Conservation (phyloP, 805 yeast genomes). For the Wickerhamiella australiensis region DNA sequence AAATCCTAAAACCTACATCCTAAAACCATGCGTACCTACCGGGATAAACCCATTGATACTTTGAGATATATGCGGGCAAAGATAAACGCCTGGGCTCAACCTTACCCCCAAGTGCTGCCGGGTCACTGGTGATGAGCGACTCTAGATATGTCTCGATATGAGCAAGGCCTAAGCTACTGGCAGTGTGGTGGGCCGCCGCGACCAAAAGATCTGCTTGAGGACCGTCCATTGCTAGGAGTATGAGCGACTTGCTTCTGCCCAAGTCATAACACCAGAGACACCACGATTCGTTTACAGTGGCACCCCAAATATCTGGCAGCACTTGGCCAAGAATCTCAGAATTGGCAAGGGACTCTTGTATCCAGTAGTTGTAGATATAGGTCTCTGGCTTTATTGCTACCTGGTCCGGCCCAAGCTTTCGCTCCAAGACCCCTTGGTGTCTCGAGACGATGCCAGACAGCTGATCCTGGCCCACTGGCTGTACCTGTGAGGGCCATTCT, state of each 20-base stretch:
- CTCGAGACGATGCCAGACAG: background rate
- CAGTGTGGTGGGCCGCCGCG: background rate
- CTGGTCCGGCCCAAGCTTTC: background rate
- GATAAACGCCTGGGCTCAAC: background rate
- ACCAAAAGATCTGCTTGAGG: background rate
- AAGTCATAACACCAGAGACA: constrained; percentile 1
- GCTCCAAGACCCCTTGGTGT: background rate
- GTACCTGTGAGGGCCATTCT: constrained; percentile 8
- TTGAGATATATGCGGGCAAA: constrained; percentile 9
- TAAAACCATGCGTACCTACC: constrained; percentile 11
- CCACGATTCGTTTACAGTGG: background rate
- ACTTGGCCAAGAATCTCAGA: background rate
- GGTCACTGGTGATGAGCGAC: background rate
- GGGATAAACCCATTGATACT: constrained; percentile 6
- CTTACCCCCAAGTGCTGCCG: background rate
- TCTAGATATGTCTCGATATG: background rate
- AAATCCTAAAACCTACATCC: too few relatives aligned
- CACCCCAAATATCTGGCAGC: background rate
- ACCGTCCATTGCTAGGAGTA: constrained; percentile 2
- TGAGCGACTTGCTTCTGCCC: background rate
- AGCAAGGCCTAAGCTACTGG: background rate
- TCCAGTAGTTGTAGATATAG: background rate
- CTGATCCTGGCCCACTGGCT: background rate
- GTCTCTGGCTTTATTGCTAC: background rate
- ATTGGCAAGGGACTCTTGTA: background rate